These are phyloP conservation scores for Phytopythium cucurbitacearum DNA, from an alignment of 352 stramenopile genomes.

Conservation along the genomic window DNA sequence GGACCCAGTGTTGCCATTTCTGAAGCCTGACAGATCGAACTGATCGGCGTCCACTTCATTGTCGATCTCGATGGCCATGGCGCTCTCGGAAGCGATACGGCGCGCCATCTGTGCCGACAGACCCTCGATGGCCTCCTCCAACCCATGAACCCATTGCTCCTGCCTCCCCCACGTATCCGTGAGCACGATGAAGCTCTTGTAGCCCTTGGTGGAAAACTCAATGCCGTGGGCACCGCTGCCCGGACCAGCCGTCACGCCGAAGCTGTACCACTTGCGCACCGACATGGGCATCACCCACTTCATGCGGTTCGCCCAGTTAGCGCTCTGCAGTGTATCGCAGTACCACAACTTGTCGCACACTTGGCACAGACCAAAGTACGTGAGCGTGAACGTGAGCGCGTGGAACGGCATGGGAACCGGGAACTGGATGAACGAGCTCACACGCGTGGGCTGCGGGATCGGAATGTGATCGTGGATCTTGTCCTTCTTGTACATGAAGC, in stretches of 20 bases:
- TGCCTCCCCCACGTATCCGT: conserved; percentile 82
- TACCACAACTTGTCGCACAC: conserved; percentile 89
- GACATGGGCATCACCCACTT: conserved; percentile 88
- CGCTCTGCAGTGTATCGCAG: conserved; percentile 76
- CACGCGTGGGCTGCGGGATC: conserved; percentile 78
- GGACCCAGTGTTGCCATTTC: conserved; percentile 12
- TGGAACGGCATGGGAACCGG: conserved; percentile 87
- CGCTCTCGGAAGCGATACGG: conserved; percentile 63
- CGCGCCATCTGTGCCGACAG: conserved; percentile 51
- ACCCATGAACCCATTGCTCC: conserved; percentile 84
- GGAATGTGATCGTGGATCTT: conserved; percentile 89
- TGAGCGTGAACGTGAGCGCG: conserved; percentile 82
- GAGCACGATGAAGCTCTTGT: conserved; percentile 87
- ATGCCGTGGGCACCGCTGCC: conserved; percentile 81
- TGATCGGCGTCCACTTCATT: conserved; percentile 83
- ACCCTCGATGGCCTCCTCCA: conserved; percentile 73
- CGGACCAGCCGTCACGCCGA: conserved; percentile 70
- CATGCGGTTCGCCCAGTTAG: conserved; percentile 86
- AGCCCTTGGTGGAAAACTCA: conserved; percentile 85
- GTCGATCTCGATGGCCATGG: conserved; percentile 84
- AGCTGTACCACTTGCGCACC: conserved; percentile 86
- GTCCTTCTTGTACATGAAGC: conserved; percentile 90
- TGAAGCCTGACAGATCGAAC: conserved; percentile 59
- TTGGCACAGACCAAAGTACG: conserved; percentile 79
- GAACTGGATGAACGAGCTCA: conserved; percentile 88